phyloP scores from a whole-genome alignment of 345 rosid species.

The Salix arbutifolia region DNA sequence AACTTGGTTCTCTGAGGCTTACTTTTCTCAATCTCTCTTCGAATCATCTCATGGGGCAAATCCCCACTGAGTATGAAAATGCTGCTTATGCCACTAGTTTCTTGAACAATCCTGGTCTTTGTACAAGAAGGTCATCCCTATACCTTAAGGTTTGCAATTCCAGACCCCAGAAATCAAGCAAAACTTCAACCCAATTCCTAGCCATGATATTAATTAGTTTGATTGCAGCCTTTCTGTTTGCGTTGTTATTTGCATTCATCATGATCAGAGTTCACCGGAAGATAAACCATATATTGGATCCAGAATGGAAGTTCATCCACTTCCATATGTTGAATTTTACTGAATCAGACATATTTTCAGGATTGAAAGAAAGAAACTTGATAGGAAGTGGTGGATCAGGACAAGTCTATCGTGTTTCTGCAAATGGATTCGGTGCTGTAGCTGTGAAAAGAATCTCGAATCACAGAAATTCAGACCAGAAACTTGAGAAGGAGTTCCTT shows the following conservation, averaged over 20 bases:
- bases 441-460: conserved; percentile 27
- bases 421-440: background rate
- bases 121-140: conserved; percentile 23
- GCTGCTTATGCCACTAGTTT: conserved; percentile 39
- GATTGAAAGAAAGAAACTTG: conserved; percentile 17
- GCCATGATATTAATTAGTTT: conserved; percentile 15
- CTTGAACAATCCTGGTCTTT: conserved; percentile 52
- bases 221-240: conserved; percentile 6
- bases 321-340: conserved; percentile 16
- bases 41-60: conserved; percentile 45
- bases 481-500: conserved; percentile 17
- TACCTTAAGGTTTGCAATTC: conserved; percentile 31
- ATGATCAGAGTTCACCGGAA: conserved; percentile 19
- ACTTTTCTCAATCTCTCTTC: conserved; percentile 49
- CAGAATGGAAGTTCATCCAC: conserved; percentile 11
- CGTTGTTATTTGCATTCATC: conserved; percentile 12
- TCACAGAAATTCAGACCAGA: conserved; percentile 9
- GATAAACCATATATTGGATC: conserved; percentile 9
- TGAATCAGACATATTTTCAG: conserved; percentile 10
- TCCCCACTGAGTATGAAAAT: conserved; percentile 43
- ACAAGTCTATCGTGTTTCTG: conserved; percentile 9
- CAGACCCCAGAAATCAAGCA: conserved; percentile 11
- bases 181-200: conserved; percentile 11
- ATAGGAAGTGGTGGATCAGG: conserved; percentile 32
- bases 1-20: conserved; percentile 32